These are phyloP conservation scores for Pistacia atlantica DNA, from an alignment of 345 rosid genomes.

Conservation along the genomic window DNA sequence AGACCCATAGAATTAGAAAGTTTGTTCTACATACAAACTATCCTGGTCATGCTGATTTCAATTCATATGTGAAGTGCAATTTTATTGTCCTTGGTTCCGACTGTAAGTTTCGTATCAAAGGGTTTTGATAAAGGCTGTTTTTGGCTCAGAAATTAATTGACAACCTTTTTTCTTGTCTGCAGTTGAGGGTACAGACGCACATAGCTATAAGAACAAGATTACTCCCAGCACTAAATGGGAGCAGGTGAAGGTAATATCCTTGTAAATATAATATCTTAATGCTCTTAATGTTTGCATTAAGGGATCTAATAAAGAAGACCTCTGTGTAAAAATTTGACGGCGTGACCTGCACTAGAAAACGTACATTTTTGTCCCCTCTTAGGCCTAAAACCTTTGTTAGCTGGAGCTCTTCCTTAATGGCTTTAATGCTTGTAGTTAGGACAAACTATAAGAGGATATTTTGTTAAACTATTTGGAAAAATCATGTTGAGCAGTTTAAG, in stretches of 20 bases:
- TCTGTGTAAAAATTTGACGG: no score
- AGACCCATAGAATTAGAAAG: conserved; percentile 93
- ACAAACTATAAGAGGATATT: no score
- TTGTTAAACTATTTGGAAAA: conserved; percentile 6
- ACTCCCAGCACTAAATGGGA: conserved; percentile 92
- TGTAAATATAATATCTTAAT: no score
- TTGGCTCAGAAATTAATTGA: conserved; percentile 7
- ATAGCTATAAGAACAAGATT: conserved; percentile 56
- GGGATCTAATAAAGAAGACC: no score
- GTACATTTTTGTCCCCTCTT: no score
- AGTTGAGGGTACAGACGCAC: conserved; percentile 55
- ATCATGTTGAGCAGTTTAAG: neutral
- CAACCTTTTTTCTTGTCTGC: conserved; percentile 24
- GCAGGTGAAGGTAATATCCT: conserved; percentile 78
- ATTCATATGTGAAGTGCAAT: conserved; percentile 94
- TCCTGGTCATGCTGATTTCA: conserved; percentile 98
- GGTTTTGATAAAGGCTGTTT: neutral
- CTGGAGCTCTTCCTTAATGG: no score
- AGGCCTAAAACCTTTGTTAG: no score
- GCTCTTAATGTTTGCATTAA: no score
- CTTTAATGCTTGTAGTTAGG: no score
- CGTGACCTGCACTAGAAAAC: no score
- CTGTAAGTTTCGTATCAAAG: conserved; percentile 26
- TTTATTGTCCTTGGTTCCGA: conserved; percentile 63
- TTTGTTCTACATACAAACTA: conserved; percentile 94